Base-by-base conservation (phyloP, 1,284 basidiomycete genomes). In the Ganoderma leucocontextum region DNA sequence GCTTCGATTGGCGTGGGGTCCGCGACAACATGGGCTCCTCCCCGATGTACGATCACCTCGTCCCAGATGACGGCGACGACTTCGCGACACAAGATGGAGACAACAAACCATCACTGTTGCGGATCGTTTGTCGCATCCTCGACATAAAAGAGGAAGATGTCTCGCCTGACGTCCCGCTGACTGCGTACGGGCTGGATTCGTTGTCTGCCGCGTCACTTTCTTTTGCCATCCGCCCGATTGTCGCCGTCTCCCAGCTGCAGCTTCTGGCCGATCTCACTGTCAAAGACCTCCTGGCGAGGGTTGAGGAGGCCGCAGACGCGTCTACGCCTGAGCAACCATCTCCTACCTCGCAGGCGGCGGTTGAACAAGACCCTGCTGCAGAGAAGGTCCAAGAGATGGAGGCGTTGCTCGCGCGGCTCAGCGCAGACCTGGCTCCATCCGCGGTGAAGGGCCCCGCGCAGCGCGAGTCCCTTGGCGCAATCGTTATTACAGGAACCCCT, bases 111-210 rank as follows among this genome's bases (percentile, higher is more conserved):
- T 29, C 63, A 12, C 63, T 69, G 13, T 19, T 62, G 49, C 59
- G 68, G 25, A 63, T 76, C 29, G 70, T 80, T 47, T 72, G 73
- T 49, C 67, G 68, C 6, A 63, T 75, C 4, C 70, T 84, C 12
- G 80, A 80, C 49, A 70, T 84, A 25, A 68, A 77, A 0, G 57
- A 70, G 15, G 74, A 77, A 38, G 81, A 83, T 58, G 77, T 84
- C 57, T 76, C 77, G 17, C 68, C 71, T 2, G 79, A 82, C 38
- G 80, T 82, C 2, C 83, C 83, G 0, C 75, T 85, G 60, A 82
- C 80, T 3, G 75, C 79, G 4, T 84, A 82, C 62, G 83, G 83
- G 15, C 74, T 83, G 17, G 83, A 84, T 68, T 84, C 83, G 0
- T 75, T 83, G 1, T 76, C 79, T 4, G 82, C 83, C 2, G 78